Evolutionary conservation across 305 asterid genomes (phyloP), one percentile per base, ranked within the genome.

Genomic region (Fraxinus greggii): DNA sequence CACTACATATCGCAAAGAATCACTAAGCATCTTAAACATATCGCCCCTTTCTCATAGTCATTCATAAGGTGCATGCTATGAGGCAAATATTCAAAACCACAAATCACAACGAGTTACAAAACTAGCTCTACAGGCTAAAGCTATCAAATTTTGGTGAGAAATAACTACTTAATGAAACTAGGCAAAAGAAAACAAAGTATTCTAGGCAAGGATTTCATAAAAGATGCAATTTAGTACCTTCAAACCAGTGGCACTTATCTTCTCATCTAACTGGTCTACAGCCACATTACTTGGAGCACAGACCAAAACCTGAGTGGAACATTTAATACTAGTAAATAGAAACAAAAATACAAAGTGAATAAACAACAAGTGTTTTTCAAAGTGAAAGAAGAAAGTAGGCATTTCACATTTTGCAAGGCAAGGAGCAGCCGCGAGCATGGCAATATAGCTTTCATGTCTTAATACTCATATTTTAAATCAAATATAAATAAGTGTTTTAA

Each of bases 251-350:
- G 99, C 97, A 86, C 99, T 97, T 81, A 97, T 97, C 89, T 97
- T 97, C 86, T 97, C 99, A 83, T 98, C 99, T 81, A 95, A 95
- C 91, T 97, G 99, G 83, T 97, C 98, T 7, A 97, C 99, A 85
- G 99, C 99, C 84, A 97, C 98, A 81, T 95, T 97, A 91, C 99
- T 97, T 78, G 99, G 99, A 87, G 99, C 99, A 88, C 98, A 97
- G 48, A 95, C 99, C 91, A 97, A 88, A 87, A 97, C 99, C 98
- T 97, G 91, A 72, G 85, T 7, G 76, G 42, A 78, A 65, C 79
- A 65, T 24, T 35, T 86, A 72, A 32, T 75, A 76, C 79, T 28
- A 82, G 82, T 54, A 70, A 73, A 67, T 78, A 70, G 24, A 32
- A 33, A 51, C n/a, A 61, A 78, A 75, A 80, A 78, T 21, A 21